Evolutionary conservation across 2,329 filamentous ascomycete species (phyloP).

Genomic region (Akanthomyces dipterigenus): DNA sequence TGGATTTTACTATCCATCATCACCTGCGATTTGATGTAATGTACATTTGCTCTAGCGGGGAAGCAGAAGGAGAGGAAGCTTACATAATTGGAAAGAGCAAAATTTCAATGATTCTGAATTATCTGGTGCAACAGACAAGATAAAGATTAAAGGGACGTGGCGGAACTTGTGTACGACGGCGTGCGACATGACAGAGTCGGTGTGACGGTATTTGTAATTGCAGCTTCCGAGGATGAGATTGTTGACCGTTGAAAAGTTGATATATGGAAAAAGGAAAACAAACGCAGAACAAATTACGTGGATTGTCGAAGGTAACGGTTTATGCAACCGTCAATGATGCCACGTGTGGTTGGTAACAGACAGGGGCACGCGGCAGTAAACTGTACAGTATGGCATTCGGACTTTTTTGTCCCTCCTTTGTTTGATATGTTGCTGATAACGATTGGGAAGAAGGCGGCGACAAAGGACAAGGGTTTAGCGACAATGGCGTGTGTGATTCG

Average conservation of each 20-base stretch:
- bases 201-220: background rate
- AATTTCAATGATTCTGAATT: background rate
- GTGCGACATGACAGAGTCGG: background rate
- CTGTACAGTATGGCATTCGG: background rate
- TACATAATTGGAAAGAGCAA: background rate
- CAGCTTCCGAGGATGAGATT: background rate
- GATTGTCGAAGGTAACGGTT: background rate
- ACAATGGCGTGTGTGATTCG: background rate
- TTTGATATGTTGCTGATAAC: background rate
- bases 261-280: background rate
- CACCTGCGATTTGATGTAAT: background rate
- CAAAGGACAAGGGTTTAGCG: background rate
- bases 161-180: background rate
- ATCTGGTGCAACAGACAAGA: background rate
- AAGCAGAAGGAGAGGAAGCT: background rate
- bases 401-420: background rate
- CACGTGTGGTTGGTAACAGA: background rate
- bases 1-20: background rate
- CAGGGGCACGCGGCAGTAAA: background rate
- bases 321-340: background rate
- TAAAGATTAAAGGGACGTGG: background rate
- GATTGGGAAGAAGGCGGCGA: background rate
- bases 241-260: background rate
- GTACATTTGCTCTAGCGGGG: background rate
- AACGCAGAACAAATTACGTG: background rate